Percentiles rank a stretch among this genome's conserved stretches.
phyloP scores from a whole-genome alignment of 2,329 filamentous ascomycete species.

The Fusarium heterosporum region DNA sequence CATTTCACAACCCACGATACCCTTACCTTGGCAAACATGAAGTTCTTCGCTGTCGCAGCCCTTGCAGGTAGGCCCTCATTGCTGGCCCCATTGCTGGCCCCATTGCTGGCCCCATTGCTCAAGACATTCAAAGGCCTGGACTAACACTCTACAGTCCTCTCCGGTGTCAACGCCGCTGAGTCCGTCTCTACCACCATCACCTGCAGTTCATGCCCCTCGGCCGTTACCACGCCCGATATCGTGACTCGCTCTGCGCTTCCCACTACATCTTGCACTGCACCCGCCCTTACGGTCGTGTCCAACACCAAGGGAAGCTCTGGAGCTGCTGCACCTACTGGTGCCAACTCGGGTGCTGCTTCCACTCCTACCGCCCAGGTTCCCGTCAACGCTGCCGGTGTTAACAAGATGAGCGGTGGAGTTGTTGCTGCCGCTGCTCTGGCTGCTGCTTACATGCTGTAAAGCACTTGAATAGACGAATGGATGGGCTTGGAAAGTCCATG shows the following conservation, averaged over 20 bases:
- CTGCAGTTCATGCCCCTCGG: slow-evolving; percentile 25
- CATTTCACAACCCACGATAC: slow-evolving; percentile 8
- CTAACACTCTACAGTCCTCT: slow-evolving; percentile 23
- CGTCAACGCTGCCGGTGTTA: slow-evolving; percentile 18
- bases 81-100: too few species aligned
- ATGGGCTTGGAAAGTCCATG: not conserved
- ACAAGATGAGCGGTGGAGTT: slow-evolving; percentile 16
- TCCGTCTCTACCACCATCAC: slow-evolving; percentile 34
- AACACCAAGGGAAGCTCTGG: slow-evolving; percentile 5
- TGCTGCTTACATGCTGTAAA: slow-evolving; percentile 22
- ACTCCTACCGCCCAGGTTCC: slow-evolving; percentile 23
- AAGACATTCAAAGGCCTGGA: fast-evolving
- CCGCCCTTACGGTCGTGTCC: slow-evolving; percentile 22
- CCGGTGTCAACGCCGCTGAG: slow-evolving; percentile 24
- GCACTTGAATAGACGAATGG: not conserved
- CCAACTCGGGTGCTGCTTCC: not conserved
- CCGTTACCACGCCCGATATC: slow-evolving; percentile 18
- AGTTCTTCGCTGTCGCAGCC: slow-evolving; percentile 20
- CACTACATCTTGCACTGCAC: slow-evolving; percentile 23
- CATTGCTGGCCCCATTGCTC: too few species aligned
- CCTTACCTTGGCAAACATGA: slow-evolving; percentile 23
- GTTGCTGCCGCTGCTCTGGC: not conserved
- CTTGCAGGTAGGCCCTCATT: slow-evolving; percentile 19
- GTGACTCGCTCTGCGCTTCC: slow-evolving; percentile 33
- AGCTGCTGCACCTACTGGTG: slow-evolving; percentile 25